Conservation (phyloP, 371 early-diverging fungal species). For the Smittium mucronatum region DNA sequence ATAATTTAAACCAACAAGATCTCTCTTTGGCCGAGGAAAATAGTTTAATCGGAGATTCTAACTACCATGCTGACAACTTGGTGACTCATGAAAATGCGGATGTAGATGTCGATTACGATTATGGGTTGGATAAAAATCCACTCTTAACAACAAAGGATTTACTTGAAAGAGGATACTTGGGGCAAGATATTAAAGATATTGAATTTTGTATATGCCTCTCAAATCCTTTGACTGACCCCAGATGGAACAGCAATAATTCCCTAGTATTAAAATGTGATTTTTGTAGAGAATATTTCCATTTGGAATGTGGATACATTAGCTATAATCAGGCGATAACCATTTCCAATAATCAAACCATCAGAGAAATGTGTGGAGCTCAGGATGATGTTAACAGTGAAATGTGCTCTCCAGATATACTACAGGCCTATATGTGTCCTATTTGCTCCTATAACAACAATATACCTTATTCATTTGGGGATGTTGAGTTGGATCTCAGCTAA, state of each 20-base stretch:
- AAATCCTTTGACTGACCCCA: constrained; percentile 15
- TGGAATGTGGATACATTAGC: constrained; percentile 34
- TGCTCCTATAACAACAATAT: constrained; percentile 17
- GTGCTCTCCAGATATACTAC: constrained; percentile 13
- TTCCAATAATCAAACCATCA: constrained; percentile 20
- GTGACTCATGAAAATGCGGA: constrained; percentile 29
- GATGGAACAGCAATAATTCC: constrained; percentile 17
- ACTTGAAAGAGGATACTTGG: constrained; percentile 8
- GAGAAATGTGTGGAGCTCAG: constrained; percentile 13
- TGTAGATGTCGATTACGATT: constrained; percentile 22
- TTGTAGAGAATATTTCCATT: constrained; percentile 47
- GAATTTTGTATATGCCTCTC: constrained; percentile 33
- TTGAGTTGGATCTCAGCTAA: constrained; percentile 15
- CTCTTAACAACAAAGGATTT: constrained; percentile 14
- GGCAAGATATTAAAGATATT: neutral
- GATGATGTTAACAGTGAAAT: constrained; percentile 13
- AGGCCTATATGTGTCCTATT: constrained; percentile 19
- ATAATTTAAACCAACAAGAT: neutral
- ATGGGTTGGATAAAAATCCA: constrained; percentile 13
- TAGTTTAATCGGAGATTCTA: constrained; percentile 13
- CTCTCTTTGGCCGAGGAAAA: no score
- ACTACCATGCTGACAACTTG: constrained; percentile 3
- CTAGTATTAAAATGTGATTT: constrained; percentile 44
- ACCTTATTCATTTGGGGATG: constrained; percentile 24
- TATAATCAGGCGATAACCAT: constrained; percentile 16